A percentile compares a stretch with the other conserved stretches of the same genome.
phyloP scores from a whole-genome alignment of 208 protist species.

The Leishmania mexicana region DNA sequence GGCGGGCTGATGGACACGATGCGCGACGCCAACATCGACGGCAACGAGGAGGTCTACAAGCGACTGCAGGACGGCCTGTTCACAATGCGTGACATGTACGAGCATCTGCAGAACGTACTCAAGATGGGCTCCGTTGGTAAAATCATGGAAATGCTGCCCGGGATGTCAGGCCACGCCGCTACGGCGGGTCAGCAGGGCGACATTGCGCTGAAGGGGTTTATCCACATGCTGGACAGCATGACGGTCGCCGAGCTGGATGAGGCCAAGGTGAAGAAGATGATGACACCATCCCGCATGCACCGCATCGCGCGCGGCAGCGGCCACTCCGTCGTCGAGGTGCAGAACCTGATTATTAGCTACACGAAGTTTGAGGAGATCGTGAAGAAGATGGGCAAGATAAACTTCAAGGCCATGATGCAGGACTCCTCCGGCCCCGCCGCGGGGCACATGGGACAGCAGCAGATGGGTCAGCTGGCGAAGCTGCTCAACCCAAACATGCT shows the following conservation, averaged over 20 bases:
- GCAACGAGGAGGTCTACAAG: slow-evolving; percentile 89
- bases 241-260: slow-evolving; percentile 92
- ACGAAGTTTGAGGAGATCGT: slow-evolving; percentile 89
- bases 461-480: slow-evolving; percentile 88
- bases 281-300: slow-evolving; percentile 85
- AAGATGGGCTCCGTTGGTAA: slow-evolving; percentile 95
- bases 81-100: slow-evolving; percentile 96
- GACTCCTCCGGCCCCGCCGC: slow-evolving; percentile 62
- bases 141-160: slow-evolving; percentile 94
- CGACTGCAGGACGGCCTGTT: slow-evolving; percentile 93
- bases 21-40: slow-evolving; percentile 89
- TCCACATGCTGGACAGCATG: slow-evolving; percentile 98
- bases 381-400: slow-evolving; percentile 92
- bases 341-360: slow-evolving; percentile 84
- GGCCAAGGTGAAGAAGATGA: slow-evolving; percentile 91
- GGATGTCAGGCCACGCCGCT: slow-evolving; percentile 80
- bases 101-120: slow-evolving; percentile 95
- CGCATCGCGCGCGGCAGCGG: slow-evolving; percentile 89
- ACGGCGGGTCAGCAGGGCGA: slow-evolving; percentile 67
- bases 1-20: slow-evolving; percentile 91
- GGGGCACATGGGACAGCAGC: slow-evolving; percentile 75
- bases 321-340: slow-evolving; percentile 71
- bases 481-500: slow-evolving; percentile 88
- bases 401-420: slow-evolving; percentile 90
- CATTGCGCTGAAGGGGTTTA: slow-evolving; percentile 89